Conservation (phyloP, 192 early-diverging fungal species). For the Jimgerdemannia flammicorona region DNA sequence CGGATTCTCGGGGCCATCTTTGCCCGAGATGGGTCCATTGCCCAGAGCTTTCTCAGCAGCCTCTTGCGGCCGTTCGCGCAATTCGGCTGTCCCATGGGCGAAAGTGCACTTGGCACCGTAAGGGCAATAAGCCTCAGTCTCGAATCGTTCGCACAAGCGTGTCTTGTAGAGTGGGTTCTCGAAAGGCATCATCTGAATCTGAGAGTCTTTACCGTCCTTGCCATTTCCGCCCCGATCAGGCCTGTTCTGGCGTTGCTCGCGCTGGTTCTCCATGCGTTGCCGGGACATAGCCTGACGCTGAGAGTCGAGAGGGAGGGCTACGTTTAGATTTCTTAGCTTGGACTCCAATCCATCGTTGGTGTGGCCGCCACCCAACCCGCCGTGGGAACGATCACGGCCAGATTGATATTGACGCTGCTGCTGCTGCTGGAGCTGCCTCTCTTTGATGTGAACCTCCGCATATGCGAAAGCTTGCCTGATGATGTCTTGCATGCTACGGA, state of each 20-base stretch:
- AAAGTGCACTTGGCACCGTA: constrained; percentile 71
- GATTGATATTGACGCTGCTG: constrained; percentile 13
- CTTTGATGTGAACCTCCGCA: constrained; percentile 47
- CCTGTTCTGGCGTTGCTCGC: constrained; percentile 19
- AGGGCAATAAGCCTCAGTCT: constrained; percentile 70
- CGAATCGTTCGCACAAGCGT: constrained; percentile 79
- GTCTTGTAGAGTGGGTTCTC: constrained; percentile 88
- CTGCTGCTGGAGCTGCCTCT: constrained; percentile 35
- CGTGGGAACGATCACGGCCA: constrained; percentile 7
- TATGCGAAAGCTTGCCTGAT: constrained; percentile 63
- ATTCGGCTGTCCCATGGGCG: constrained; percentile 67
- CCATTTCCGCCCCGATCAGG: constrained; percentile 13
- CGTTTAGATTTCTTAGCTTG: constrained; percentile 44
- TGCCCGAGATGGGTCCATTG: constrained; percentile 3
- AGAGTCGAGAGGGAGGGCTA: constrained; percentile 42
- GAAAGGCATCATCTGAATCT: constrained; percentile 16
- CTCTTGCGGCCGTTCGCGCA: constrained; percentile 50
- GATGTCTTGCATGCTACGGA: constrained; percentile 82
- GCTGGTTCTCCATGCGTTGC: constrained; percentile 18
- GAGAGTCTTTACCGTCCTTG: constrained; percentile 11
- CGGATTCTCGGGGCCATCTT: constrained; percentile 48
- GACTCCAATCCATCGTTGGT: constrained; percentile 31
- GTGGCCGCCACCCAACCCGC: constrained; percentile 9
- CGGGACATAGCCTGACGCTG: constrained; percentile 37
- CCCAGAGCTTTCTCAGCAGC: constrained; percentile 10